phyloP scores from a whole-genome alignment of 1,284 basidiomycete species.

The Apiotrichum brassicae region DNA sequence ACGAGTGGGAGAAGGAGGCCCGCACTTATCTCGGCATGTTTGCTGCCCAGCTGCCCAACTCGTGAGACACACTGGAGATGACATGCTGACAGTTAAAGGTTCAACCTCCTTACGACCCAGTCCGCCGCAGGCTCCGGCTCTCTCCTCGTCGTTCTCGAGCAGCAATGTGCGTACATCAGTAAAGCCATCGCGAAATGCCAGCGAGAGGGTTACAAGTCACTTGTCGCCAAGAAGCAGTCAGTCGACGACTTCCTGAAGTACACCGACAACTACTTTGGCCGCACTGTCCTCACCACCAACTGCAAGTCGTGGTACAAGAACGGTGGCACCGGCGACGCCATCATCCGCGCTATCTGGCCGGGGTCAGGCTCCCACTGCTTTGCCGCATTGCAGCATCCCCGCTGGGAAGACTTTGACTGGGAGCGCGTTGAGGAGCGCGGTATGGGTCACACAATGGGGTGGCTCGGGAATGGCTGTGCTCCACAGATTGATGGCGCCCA shows the following conservation, averaged over 20 bases:
- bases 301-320: slow-evolving; percentile 29
- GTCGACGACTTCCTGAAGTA: slow-evolving; percentile 32
- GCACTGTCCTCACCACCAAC: slow-evolving; percentile 24
- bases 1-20: slow-evolving; percentile 25
- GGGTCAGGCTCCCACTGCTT: slow-evolving; percentile 20
- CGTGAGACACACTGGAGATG: background rate
- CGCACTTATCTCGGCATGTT: slow-evolving; percentile 32
- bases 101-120: slow-evolving; percentile 6
- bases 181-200: slow-evolving; percentile 11
- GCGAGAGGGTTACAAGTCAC: slow-evolving; percentile 8
- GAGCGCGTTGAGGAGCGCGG: slow-evolving; percentile 1
- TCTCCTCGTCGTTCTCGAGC: slow-evolving; percentile 17
- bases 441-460: slow-evolving; percentile 5
- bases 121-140: slow-evolving; percentile 5
- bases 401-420: slow-evolving; percentile 36
- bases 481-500: slow-evolving; percentile 1
- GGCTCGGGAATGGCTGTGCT: slow-evolving; percentile 8
- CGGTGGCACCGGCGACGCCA: slow-evolving; percentile 10
- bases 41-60: slow-evolving; percentile 32
- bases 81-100: background rate
- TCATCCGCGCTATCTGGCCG: slow-evolving; percentile 22
- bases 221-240: slow-evolving; percentile 23
- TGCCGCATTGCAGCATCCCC: slow-evolving; percentile 23
- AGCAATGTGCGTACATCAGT: slow-evolving; percentile 19
- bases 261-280: slow-evolving; percentile 23